Evolutionary conservation across 306 rosid genomes (phyloP), one percentile per base, ranked within the genome.

Genomic region (Corylus avellana): DNA sequence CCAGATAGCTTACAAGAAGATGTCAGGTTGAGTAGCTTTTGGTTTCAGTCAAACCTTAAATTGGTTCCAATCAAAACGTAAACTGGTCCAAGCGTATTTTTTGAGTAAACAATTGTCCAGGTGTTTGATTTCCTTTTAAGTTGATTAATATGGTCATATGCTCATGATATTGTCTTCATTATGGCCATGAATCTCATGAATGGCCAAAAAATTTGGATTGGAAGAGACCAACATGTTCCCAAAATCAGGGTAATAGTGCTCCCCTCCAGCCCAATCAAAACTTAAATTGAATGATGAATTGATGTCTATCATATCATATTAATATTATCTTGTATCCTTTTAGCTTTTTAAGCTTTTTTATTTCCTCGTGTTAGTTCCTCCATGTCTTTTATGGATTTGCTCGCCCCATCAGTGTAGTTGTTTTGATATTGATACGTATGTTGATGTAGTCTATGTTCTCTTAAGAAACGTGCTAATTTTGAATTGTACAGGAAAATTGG

Each of bases 401-500:
- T 48, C 10, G 51, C 55, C 69, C 69, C 76, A 8, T 44, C 44
- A 72, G 39, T 77, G 5, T 59, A 53, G 20, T 17, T 61, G 58
- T 72, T 56, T 61, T 53, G 51, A 39, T 67, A n/a, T 67, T 18
- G 9, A 42, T 12, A 29, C 5, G 9, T 67, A 11, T 42, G 25
- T 18, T 67, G n/a, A 67, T 18, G 72, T 42, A 1, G 51, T 67
- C 29, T 37, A 66, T 5, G 20, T 67, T 67, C 48, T 17, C 27
- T 47, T 47, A 50, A 50, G 25, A 17, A 25, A 61, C 47, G 1
- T 70, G 71, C 75, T 69, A 25, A 46, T 12, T 42, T 29, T 54
- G 78, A 42, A 44, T 77, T 72, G 35, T 79, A 85, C 83, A 95
- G 98, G 92, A 81, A 64, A 90, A 85, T 67, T 92, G 98, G 98